phyloP scores from a whole-genome alignment of 225 moss, liverwort and hornwort species.

The Pleurozium schreberi region DNA sequence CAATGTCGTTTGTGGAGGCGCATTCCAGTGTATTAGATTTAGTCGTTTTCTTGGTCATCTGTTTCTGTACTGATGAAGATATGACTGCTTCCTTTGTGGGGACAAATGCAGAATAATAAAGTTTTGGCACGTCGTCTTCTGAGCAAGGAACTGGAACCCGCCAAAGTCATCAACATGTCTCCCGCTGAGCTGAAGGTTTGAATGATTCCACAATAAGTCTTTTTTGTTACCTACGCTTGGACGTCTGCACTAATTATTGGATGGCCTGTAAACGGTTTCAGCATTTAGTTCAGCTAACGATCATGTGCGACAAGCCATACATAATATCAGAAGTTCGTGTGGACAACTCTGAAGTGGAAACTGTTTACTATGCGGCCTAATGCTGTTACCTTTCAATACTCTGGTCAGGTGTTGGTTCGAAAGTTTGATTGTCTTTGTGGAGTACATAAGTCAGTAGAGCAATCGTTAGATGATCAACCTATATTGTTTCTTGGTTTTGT shows the following conservation, averaged over 20 bases:
- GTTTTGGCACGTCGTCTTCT: constrained; percentile 69
- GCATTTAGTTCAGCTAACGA: not conserved
- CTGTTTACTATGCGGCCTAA: not conserved
- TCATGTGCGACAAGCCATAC: not conserved
- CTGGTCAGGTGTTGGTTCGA: not conserved
- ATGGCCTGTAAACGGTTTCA: not conserved
- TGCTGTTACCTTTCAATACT: not conserved
- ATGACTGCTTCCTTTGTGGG: not conserved
- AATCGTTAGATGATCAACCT: not conserved
- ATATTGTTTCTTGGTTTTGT: not conserved
- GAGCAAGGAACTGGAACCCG: constrained; percentile 65
- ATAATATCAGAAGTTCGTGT: not conserved
- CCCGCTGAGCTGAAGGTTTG: constrained; percentile 90
- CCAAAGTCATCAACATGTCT: constrained; percentile 83
- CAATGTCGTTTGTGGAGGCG: not conserved
- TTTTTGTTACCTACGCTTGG: not conserved
- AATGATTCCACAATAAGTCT: not conserved
- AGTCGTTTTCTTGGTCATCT: not conserved
- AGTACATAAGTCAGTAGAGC: not conserved
- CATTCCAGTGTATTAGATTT: not conserved
- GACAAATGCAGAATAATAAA: constrained; percentile 49
- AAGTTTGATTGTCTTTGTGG: not conserved
- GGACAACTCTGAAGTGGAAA: not conserved
- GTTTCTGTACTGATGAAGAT: not conserved
- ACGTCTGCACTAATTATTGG: not conserved